These are phyloP conservation scores for peach (Prunus persica) DNA, from an alignment of 306 rosid genomes.

Conservation along the genomic window DNA sequence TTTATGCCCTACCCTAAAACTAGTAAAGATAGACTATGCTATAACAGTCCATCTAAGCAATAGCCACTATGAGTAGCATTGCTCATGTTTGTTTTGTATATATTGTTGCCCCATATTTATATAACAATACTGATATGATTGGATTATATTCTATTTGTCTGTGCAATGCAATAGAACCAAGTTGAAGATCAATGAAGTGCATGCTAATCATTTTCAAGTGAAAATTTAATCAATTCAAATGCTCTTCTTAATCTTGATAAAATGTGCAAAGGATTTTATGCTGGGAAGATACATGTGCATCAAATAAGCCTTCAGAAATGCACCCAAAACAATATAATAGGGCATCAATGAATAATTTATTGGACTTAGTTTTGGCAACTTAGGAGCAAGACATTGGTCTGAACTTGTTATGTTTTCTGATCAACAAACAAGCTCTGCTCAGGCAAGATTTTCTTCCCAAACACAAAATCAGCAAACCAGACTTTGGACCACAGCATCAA, in stretches of 20 bases:
- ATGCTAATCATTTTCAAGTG: constrained; percentile 1
- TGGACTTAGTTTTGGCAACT: background rate
- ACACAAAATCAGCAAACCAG: background rate
- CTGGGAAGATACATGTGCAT: background rate
- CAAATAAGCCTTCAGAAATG: background rate
- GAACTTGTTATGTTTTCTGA: background rate
- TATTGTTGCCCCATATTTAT: background rate
- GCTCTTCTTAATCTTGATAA: background rate
- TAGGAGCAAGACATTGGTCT: background rate
- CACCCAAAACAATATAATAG: background rate
- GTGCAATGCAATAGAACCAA: background rate
- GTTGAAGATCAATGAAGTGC: background rate
- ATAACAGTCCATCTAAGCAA: no score
- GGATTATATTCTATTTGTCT: background rate
- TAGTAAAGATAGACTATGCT: no score
- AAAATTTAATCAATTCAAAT: background rate
- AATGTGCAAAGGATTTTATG: background rate
- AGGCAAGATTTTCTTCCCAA: background rate
- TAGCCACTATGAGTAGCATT: no score
- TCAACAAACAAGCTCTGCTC: constrained; percentile 4
- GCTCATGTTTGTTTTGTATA: background rate
- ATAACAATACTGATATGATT: background rate
- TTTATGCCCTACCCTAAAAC: no score
- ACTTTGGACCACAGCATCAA: background rate
- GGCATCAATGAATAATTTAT: background rate